Evolutionary conservation across 2,329 filamentous ascomycete genomes (phyloP).

Genomic region (Gaeumannomyces tritici): DNA sequence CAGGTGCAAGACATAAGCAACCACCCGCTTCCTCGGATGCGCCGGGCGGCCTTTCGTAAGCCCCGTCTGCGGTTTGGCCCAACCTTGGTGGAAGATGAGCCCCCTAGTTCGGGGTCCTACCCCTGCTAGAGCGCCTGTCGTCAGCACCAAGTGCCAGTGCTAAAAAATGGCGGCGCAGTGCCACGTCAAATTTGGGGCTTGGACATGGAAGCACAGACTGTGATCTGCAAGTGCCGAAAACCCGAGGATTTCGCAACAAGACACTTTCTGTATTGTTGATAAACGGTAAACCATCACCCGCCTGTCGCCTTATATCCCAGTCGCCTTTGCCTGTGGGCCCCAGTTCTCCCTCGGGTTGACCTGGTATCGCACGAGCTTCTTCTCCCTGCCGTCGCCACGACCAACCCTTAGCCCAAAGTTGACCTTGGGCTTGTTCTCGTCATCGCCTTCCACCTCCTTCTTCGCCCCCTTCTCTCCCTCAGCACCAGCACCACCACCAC

Average conservation of each 20-base stretch:
- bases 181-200: no score
- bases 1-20: no score
- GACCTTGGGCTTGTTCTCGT: constrained; percentile 30
- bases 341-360: constrained; percentile 85
- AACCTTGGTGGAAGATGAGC: neutral
- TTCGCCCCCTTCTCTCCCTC: constrained; percentile 22
- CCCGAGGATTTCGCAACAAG: no score
- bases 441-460: constrained; percentile 12
- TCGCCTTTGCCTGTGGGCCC: constrained; percentile 67
- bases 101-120: no score
- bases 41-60: neutral
- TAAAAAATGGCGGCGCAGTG: no score
- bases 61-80: no score
- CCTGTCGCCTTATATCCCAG: constrained; percentile 30
- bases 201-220: neutral
- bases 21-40: no score
- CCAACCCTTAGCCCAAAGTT: constrained; percentile 75
- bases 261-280: no score
- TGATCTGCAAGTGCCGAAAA: no score
- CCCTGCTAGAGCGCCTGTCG: neutral
- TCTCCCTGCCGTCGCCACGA: constrained; percentile 53
- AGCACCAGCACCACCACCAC: no score
- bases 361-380: constrained; percentile 77
- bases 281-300: no score
- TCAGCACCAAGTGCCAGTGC: neutral